Percentiles rank a stretch among this genome's conserved stretches.
Conservation (phyloP, 2,329 filamentous ascomycete species). For the Dothistroma septosporum region DNA sequence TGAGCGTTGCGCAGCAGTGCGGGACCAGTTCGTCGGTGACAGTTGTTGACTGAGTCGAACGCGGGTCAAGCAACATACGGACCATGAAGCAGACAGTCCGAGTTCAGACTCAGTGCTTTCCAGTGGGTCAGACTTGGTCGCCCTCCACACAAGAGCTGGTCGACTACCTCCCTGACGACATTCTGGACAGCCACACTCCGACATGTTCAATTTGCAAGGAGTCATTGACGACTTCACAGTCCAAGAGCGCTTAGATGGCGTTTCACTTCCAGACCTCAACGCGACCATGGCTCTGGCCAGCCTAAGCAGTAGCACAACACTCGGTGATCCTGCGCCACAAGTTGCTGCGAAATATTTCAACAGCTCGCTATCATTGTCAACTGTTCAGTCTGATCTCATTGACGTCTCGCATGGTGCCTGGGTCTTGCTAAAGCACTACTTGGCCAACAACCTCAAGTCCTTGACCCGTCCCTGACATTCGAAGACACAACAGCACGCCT, state of each 20-base stretch:
- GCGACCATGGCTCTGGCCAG: not conserved
- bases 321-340: not conserved
- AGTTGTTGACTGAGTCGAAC: not conserved
- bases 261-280: not conserved
- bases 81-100: not conserved
- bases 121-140: not conserved
- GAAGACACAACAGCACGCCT: conserved; percentile 8
- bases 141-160: not conserved
- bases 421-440: not conserved
- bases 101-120: not conserved
- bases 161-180: not conserved
- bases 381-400: not conserved
- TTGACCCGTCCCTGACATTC: conserved; percentile 2
- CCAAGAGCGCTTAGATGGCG: not conserved
- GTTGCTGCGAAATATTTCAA: not conserved
- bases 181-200: too few relatives aligned
- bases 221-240: not conserved
- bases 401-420: not conserved
- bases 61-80: not conserved
- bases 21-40: not conserved
- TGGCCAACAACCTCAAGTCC: not conserved
- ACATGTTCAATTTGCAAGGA: not conserved
- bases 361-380: not conserved
- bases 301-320: not conserved
- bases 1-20: not conserved